These are phyloP conservation scores for Claviceps sp. DNA, from an alignment of 2,329 filamentous ascomycete species.

Conservation along the genomic window DNA sequence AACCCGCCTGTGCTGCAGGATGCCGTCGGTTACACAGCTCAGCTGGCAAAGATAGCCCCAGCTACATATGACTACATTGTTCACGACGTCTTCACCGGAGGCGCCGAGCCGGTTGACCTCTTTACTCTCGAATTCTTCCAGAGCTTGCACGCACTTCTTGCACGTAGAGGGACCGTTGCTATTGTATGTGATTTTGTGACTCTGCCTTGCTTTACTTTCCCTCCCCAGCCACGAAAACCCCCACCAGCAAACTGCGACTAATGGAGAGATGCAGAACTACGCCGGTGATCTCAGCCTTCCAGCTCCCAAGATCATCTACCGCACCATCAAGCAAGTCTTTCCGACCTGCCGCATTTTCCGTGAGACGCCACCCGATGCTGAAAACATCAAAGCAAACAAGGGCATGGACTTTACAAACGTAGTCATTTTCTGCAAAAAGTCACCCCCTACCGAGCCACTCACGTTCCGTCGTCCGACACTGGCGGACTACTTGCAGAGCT, in stretches of 20 bases:
- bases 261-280: slow-evolving; percentile 55
- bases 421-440: slow-evolving; percentile 83
- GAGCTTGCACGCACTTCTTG: slow-evolving; percentile 57
- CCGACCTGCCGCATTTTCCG: slow-evolving; percentile 86
- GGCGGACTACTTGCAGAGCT: slow-evolving; percentile 59
- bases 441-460: slow-evolving; percentile 24
- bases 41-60: slow-evolving; percentile 26
- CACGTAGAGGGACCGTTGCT: slow-evolving; percentile 68
- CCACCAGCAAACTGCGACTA: slow-evolving; percentile 5
- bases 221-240: not conserved
- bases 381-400: slow-evolving; percentile 31
- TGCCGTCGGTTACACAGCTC: slow-evolving; percentile 55
- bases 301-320: slow-evolving; percentile 62
- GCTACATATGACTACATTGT: slow-evolving; percentile 77
- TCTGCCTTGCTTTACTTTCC: too few species aligned
- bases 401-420: slow-evolving; percentile 80
- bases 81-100: slow-evolving; percentile 95
- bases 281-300: slow-evolving; percentile 75
- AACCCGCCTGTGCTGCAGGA: slow-evolving; percentile 73
- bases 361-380: slow-evolving; percentile 46
- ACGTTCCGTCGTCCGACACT: slow-evolving; percentile 52
- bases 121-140: slow-evolving; percentile 79
- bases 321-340: slow-evolving; percentile 72
- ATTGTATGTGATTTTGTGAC: slow-evolving; percentile 46
- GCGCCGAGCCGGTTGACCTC: slow-evolving; percentile 75